These are phyloP conservation scores for Lactarius deliciosus DNA, from an alignment of 768 basidiomycete genomes.

Conservation along the genomic window DNA sequence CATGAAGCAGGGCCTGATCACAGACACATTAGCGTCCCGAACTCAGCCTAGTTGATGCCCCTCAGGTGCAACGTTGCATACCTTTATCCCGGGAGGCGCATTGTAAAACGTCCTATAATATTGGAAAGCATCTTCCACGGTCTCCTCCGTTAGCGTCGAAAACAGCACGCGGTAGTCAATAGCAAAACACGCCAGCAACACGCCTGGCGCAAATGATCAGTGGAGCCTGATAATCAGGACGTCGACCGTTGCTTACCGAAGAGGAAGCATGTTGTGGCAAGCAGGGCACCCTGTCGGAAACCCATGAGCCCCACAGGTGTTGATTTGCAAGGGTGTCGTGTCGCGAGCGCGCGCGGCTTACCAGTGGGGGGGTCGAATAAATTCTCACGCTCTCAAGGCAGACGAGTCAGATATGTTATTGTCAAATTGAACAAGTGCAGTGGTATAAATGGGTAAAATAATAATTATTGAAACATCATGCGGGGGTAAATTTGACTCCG, in stretches of 20 bases:
- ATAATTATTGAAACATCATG: slow-evolving; percentile 28
- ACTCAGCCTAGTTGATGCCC: neutral
- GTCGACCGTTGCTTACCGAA: slow-evolving; percentile 56
- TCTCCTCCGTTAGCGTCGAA: slow-evolving; percentile 59
- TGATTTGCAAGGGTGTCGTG: neutral
- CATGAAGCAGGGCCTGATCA: slow-evolving; percentile 78
- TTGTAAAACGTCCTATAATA: slow-evolving; percentile 94
- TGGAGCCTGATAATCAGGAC: slow-evolving; percentile 5
- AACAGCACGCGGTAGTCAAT: slow-evolving; percentile 87
- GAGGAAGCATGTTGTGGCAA: slow-evolving; percentile 87
- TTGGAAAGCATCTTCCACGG: slow-evolving; percentile 73
- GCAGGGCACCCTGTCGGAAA: slow-evolving; percentile 86
- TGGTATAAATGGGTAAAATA: slow-evolving; percentile 29
- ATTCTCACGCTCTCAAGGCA: slow-evolving; percentile 19
- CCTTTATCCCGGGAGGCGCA: slow-evolving; percentile 92
- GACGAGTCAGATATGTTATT: slow-evolving; percentile 4
- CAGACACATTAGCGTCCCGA: slow-evolving; percentile 1
- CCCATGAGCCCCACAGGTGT: slow-evolving; percentile 54
- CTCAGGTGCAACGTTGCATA: slow-evolving; percentile 36
- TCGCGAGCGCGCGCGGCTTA: neutral
- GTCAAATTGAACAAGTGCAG: slow-evolving; percentile 16
- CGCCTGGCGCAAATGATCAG: slow-evolving; percentile 46
- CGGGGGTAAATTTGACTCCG: slow-evolving; percentile 28
- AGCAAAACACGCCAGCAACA: slow-evolving; percentile 81
- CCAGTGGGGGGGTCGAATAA: neutral